Base-by-base conservation (phyloP, 176 grass and related monocot species). In the Echinochloa phyllopogon region DNA sequence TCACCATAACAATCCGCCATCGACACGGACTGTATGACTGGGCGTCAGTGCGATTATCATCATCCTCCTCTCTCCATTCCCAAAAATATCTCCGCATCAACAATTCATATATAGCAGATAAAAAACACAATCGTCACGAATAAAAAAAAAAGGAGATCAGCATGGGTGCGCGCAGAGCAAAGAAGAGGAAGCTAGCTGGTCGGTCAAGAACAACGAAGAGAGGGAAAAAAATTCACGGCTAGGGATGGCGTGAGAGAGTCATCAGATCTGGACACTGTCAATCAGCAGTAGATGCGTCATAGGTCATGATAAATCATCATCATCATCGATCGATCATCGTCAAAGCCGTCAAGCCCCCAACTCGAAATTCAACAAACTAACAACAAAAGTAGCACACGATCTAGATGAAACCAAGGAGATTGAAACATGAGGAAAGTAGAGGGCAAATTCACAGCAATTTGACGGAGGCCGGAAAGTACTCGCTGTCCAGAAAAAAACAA, bases 11-110 rank as follows among this genome's bases (percentile, higher is more conserved):
- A 17, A 37, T 79, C 76, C 76, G 76, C 58, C 45, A 63, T 62
- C 58, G 45, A 64, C 60, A 65, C 58, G 76, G 76, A 79, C 8
- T 10, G 59, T 79, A 33, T 65, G 76, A 79, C 59, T 79, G 76
- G 76, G 76, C 76, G 76, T 64, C 76, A 79, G 59, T 65, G 2
- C 8, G 9, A 12, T 62, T 17, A 33, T 79, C 76, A 10, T 65
- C 76, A 79, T 29, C 15, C 76, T 79, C 59, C 76, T 61, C 58
- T 4, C 11, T 25, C 29, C 68, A 15, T 41, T 47, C n/a, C 0
- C n/a, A 58, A 27, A 61, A 61, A 27, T 25, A 25, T 25, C 10
- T 24, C 7, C 3, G 11, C 8, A 17, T n/a, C 53, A 17, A 17
- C 4, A 17, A 52, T 33, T 33, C 29, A 33, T 33, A 33, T 33